Conservation (phyloP, 768 basidiomycete genomes). For the Tylopilus sp. region DNA sequence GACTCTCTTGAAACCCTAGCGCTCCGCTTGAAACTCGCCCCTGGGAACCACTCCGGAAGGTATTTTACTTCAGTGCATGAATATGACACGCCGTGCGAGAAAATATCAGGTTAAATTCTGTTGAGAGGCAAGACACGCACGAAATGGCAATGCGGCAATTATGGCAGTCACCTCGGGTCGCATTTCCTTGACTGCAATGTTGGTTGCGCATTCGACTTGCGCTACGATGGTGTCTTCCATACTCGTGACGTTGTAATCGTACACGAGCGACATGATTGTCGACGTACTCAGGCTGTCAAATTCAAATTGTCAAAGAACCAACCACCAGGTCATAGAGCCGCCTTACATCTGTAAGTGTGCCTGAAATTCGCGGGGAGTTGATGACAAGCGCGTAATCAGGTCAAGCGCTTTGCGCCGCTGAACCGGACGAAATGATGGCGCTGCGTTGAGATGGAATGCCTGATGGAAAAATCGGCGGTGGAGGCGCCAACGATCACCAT, state of each 20-base stretch:
- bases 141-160: conserved; percentile 13
- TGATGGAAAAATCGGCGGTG: conserved; percentile 36
- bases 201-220: conserved; percentile 11
- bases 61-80: conserved; percentile 10
- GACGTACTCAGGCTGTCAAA: conserved; percentile 18
- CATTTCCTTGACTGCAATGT: conserved; percentile 10
- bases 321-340: not conserved
- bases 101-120: not conserved
- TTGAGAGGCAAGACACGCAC: conserved; percentile 10
- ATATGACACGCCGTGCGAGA: not conserved
- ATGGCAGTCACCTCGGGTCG: conserved; percentile 17
- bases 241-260: conserved; percentile 18
- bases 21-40: conserved; percentile 18
- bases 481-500: conserved; percentile 27
- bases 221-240: conserved; percentile 22
- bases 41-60: conserved; percentile 25
- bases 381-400: conserved; percentile 26
- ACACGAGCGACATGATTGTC: conserved; percentile 23
- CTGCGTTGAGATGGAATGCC: conserved; percentile 30
- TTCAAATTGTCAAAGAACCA: not conserved
- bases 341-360: conserved; percentile 24
- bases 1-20: conserved; percentile 10
- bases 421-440: conserved; percentile 27
- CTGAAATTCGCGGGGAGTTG: conserved; percentile 19
- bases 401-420: conserved; percentile 33